A percentile compares a stretch with the other conserved stretches of the same genome.
phyloP scores from a whole-genome alignment of 2,329 filamentous ascomycete genomes.

The Fusarium domesticum region DNA sequence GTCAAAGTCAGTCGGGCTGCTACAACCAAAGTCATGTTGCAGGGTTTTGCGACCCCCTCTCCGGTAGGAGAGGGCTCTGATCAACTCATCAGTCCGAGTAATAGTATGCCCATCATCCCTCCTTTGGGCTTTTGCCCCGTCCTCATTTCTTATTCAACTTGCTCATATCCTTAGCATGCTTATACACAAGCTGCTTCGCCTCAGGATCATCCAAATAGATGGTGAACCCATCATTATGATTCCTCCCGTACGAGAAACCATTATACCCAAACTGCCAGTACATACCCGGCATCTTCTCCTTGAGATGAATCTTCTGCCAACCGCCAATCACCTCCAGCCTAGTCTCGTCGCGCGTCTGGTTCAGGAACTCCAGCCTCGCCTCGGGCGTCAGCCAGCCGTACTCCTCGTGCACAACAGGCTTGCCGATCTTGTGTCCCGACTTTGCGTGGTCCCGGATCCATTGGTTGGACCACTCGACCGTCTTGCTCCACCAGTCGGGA shows the following conservation, averaged over 20 bases:
- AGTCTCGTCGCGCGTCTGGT: conserved; percentile 28
- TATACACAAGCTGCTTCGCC: neutral
- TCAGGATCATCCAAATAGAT: conserved; percentile 38
- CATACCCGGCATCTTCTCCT: conserved; percentile 28
- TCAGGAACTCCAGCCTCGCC: conserved; percentile 31
- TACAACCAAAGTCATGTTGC: too few relatives aligned
- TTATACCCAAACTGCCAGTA: conserved; percentile 43
- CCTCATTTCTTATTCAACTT: neutral
- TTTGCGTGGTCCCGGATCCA: conserved; percentile 25
- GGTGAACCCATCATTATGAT: conserved; percentile 43
- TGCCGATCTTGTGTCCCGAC: conserved; percentile 27
- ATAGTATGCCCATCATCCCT: neutral
- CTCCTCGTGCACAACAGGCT: conserved; percentile 34
- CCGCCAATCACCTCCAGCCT: neutral
- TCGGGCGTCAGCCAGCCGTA: conserved; percentile 23
- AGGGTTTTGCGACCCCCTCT: too few relatives aligned
- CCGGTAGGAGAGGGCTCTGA: too few relatives aligned
- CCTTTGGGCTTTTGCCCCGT: neutral
- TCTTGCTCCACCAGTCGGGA: conserved; percentile 6
- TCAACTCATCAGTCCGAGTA: too few relatives aligned
- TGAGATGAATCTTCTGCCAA: neutral
- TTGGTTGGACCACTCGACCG: conserved; percentile 6
- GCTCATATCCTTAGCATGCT: neutral
- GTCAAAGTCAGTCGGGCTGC: too few relatives aligned
- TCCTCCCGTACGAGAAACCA: conserved; percentile 37